phyloP scores from a whole-genome alignment of 2,329 filamentous ascomycete species.

The Pseudodiploospora longispora region DNA sequence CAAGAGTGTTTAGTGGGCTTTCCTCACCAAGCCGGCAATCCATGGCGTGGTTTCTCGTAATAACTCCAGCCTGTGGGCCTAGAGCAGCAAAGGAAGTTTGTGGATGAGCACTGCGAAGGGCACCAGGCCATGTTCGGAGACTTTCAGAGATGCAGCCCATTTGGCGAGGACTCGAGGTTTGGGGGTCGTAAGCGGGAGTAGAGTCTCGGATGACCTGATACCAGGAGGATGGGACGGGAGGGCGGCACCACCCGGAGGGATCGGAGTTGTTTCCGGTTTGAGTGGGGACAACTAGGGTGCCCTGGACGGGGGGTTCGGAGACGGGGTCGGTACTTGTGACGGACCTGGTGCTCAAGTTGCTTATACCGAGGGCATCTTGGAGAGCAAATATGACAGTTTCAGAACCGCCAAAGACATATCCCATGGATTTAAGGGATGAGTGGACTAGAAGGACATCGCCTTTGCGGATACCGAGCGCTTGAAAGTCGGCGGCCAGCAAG shows the following conservation, averaged over 20 bases:
- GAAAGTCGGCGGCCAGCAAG: too few relatives aligned
- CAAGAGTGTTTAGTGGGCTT: conserved; percentile 3
- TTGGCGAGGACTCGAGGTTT: conserved; percentile 1
- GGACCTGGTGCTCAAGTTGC: too few relatives aligned
- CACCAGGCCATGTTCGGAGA: conserved; percentile 11
- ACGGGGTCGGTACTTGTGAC: too few relatives aligned
- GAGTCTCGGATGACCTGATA: conserved; percentile 11
- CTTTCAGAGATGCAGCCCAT: conserved; percentile 11
- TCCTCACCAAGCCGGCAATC: conserved; percentile 4
- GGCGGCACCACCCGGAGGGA: conserved; percentile 9
- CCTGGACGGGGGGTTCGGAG: neutral
- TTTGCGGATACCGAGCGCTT: too few relatives aligned
- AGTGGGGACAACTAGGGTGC: conserved; percentile 12
- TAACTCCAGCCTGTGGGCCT: conserved; percentile 3
- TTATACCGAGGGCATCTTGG: too few relatives aligned
- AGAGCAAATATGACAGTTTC: too few relatives aligned
- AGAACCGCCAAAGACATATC: too few relatives aligned
- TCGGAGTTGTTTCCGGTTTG: conserved; percentile 12
- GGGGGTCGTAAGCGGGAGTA: conserved; percentile 8
- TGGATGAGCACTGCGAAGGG: conserved; percentile 11
- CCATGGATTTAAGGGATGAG: too few relatives aligned
- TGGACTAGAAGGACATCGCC: too few relatives aligned
- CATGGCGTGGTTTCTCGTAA: neutral
- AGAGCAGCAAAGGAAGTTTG: conserved; percentile 12
- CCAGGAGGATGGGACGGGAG: conserved; percentile 11